Conservation (phyloP, 257 asterid genomes). For the Linaria vulgaris region DNA sequence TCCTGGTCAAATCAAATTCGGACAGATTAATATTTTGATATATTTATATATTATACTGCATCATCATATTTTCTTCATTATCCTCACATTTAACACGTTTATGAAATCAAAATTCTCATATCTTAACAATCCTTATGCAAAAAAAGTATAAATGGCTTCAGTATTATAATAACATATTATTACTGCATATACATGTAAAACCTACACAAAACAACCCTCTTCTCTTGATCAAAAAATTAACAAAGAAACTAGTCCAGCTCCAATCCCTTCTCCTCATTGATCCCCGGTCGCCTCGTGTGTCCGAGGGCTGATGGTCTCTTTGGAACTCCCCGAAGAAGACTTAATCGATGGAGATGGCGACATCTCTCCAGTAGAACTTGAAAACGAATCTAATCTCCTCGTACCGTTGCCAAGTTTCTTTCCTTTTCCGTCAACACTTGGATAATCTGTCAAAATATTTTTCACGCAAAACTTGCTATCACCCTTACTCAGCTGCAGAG, state of each 20-base stretch:
- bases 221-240: neutral
- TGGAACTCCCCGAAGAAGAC: slow-evolving; percentile 40
- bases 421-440: slow-evolving; percentile 52
- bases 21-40: too few species aligned
- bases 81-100: too few species aligned
- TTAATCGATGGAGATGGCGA: slow-evolving; percentile 42
- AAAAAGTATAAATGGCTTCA: neutral
- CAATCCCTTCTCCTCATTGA: slow-evolving; percentile 24
- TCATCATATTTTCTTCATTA: too few species aligned
- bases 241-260: neutral
- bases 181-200: slow-evolving; percentile 25
- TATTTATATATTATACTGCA: too few species aligned
- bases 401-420: slow-evolving; percentile 32
- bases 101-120: too few species aligned
- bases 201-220: neutral
- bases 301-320: slow-evolving; percentile 32
- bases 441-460: slow-evolving; percentile 67
- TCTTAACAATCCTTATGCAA: too few species aligned
- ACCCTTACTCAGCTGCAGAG: slow-evolving; percentile 40
- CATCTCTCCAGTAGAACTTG: slow-evolving; percentile 41
- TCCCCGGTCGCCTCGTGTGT: slow-evolving; percentile 26
- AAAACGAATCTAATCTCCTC: slow-evolving; percentile 40
- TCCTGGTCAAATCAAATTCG: too few species aligned
- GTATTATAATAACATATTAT: slow-evolving; percentile 6
- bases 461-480: slow-evolving; percentile 59